Conservation (phyloP, 257 asterid species). For the Anisodus acutangulus region DNA sequence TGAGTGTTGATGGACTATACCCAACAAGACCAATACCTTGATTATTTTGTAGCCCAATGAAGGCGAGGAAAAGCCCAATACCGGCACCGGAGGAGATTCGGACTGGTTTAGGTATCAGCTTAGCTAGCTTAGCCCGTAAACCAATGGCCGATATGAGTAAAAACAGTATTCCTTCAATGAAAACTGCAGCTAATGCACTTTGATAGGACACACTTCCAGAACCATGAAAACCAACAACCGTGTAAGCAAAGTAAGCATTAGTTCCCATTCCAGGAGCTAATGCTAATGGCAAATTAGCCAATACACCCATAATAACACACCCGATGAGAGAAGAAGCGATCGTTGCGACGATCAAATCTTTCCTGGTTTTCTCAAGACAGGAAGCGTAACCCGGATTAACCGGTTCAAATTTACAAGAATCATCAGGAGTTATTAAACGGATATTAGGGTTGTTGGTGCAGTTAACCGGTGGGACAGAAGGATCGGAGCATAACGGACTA, state of each 20-base stretch:
- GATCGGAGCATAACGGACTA: conserved; percentile 71
- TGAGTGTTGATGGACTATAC: conserved; percentile 74
- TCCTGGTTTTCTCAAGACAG: conserved; percentile 65
- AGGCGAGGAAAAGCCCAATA: conserved; percentile 83
- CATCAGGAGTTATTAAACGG: conserved; percentile 58
- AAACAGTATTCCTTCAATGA: conserved; percentile 79
- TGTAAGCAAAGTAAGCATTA: conserved; percentile 89
- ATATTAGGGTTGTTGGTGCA: conserved; percentile 52
- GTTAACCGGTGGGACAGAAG: conserved; percentile 46
- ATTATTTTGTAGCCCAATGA: conserved; percentile 79
- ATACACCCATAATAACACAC: conserved; percentile 76
- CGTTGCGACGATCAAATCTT: conserved; percentile 85
- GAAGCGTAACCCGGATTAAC: conserved; percentile 93
- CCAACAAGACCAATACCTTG: conserved; percentile 85
- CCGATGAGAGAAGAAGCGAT: conserved; percentile 82
- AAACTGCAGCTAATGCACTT: conserved; percentile 83
- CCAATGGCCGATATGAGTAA: conserved; percentile 74
- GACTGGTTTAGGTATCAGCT: conserved; percentile 79
- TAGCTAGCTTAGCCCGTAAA: conserved; percentile 74
- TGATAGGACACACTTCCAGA: conserved; percentile 76
- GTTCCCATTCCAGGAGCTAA: conserved; percentile 96
- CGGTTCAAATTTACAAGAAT: conserved; percentile 76
- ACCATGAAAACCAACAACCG: conserved; percentile 95
- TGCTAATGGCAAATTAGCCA: conserved; percentile 78
- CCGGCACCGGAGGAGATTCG: conserved; percentile 89